Conservation (phyloP, 1,139 yeast species). For the Geotrichum citri-aurantii region DNA sequence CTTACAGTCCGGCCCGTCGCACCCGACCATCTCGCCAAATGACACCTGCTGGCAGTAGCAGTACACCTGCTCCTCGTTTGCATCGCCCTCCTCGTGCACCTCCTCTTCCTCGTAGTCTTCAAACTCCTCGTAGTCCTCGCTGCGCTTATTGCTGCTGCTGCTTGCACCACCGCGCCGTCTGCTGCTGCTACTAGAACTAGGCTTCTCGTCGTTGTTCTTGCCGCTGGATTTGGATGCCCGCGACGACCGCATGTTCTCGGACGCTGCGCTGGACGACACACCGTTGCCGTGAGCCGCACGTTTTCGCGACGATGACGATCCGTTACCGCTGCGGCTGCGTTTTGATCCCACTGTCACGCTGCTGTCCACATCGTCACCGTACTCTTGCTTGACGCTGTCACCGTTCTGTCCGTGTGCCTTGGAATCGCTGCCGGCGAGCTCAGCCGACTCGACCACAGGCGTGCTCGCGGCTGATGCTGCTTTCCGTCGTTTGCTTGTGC, state of each 20-base stretch:
- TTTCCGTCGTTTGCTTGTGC: slow-evolving; percentile 14
- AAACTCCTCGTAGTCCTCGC: slow-evolving; percentile 11
- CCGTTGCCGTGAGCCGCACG: slow-evolving; percentile 14
- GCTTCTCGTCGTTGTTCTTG: slow-evolving; percentile 11
- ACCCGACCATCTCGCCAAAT: slow-evolving; percentile 98
- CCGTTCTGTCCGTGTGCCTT: background rate
- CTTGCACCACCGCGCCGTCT: slow-evolving; percentile 14
- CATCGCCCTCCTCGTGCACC: slow-evolving; percentile 10
- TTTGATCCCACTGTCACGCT: background rate
- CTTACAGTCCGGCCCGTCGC: slow-evolving; percentile 91
- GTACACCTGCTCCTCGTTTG: slow-evolving; percentile 65
- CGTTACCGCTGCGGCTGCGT: slow-evolving; percentile 4
- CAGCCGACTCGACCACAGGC: slow-evolving; percentile 7
- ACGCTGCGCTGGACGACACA: slow-evolving; percentile 3
- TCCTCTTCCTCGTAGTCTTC: slow-evolving; percentile 12
- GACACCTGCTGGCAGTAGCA: slow-evolving; percentile 96
- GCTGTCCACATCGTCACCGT: slow-evolving; percentile 1
- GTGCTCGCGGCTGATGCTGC: slow-evolving; percentile 17
- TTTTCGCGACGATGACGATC: slow-evolving; percentile 1
- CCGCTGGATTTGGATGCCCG: slow-evolving; percentile 8
- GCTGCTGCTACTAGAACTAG: slow-evolving; percentile 6
- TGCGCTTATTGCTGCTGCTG: slow-evolving; percentile 13
- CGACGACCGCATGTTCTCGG: slow-evolving; percentile 6
- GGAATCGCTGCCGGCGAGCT: background rate
- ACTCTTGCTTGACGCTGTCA: slow-evolving; percentile 5